phyloP scores from a whole-genome alignment of 2,329 filamentous ascomycete species.

The Penicillium polonicum region DNA sequence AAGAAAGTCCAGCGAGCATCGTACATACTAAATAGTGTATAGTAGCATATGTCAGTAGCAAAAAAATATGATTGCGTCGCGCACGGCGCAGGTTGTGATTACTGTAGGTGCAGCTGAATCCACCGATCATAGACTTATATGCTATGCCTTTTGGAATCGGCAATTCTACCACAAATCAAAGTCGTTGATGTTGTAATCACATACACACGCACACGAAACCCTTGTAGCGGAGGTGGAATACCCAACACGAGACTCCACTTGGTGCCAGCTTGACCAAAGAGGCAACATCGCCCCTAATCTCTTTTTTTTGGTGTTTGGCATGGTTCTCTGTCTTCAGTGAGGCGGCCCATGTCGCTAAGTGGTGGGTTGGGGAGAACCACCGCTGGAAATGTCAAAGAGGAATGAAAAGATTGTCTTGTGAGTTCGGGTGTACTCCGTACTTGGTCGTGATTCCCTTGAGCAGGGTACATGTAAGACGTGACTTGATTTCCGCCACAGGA shows the following conservation, averaged over 20 bases:
- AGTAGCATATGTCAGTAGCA: background rate
- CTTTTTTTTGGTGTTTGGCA: background rate
- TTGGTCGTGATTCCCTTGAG: background rate
- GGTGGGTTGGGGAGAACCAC: slow-evolving; percentile 41
- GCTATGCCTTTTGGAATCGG: background rate
- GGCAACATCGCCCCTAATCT: background rate
- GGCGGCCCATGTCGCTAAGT: slow-evolving; percentile 37
- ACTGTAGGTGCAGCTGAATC: background rate
- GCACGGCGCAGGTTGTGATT: background rate
- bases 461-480: background rate
- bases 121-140: background rate
- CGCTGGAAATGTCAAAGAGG: slow-evolving; percentile 15
- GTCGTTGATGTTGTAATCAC: background rate
- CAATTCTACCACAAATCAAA: too few species aligned
- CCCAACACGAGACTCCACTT: background rate
- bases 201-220: background rate
- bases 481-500: background rate
- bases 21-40: background rate
- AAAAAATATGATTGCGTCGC: background rate
- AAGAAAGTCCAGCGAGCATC: background rate
- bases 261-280: background rate
- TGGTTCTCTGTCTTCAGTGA: slow-evolving; percentile 18
- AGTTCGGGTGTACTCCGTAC: background rate
- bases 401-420: background rate
- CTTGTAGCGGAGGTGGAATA: background rate